Conservation (phyloP, 163 green algal genomes). For the Prototheca stagnorum region DNA sequence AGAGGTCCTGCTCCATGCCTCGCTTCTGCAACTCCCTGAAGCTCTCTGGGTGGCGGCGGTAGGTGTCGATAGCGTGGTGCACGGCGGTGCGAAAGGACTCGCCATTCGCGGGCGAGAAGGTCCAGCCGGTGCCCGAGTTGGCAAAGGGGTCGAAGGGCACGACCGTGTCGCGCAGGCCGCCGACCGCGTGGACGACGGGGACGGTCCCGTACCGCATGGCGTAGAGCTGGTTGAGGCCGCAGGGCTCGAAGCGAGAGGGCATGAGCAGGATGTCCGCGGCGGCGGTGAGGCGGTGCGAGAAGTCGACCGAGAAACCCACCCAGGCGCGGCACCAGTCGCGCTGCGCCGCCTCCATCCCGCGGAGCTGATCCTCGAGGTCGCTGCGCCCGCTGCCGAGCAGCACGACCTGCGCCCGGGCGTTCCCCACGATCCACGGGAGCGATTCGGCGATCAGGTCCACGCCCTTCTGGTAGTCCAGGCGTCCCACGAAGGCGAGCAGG, state of each 20-base stretch:
- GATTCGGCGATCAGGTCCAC: slow-evolving; percentile 85
- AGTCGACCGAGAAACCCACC: slow-evolving; percentile 79
- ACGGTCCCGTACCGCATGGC: slow-evolving; percentile 70
- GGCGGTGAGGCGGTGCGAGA: slow-evolving; percentile 87
- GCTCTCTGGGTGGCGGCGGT: slow-evolving; percentile 43
- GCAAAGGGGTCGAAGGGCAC: slow-evolving; percentile 64
- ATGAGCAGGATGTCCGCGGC: slow-evolving; percentile 81
- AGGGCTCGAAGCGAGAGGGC: slow-evolving; percentile 64
- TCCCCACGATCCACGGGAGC: slow-evolving; percentile 76
- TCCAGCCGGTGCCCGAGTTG: slow-evolving; percentile 58
- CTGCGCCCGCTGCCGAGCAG: slow-evolving; percentile 75
- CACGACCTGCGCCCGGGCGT: slow-evolving; percentile 80
- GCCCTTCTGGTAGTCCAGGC: slow-evolving; percentile 92
- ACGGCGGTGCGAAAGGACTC: slow-evolving; percentile 47
- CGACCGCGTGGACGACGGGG: slow-evolving; percentile 66
- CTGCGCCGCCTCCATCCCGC: slow-evolving; percentile 31
- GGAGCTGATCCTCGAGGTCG: slow-evolving; percentile 71
- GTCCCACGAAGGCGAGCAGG: slow-evolving; percentile 62
- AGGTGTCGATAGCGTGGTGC: slow-evolving; percentile 65
- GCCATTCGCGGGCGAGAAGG: slow-evolving; percentile 61
- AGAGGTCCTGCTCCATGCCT: slow-evolving; percentile 64
- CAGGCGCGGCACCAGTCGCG: slow-evolving; percentile 49
- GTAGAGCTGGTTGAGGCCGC: slow-evolving; percentile 63
- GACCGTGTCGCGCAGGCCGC: slow-evolving; percentile 83
- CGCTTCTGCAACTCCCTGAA: slow-evolving; percentile 47